Conservation (phyloP, 768 basidiomycete species). For the Termitomyces sp. region DNA sequence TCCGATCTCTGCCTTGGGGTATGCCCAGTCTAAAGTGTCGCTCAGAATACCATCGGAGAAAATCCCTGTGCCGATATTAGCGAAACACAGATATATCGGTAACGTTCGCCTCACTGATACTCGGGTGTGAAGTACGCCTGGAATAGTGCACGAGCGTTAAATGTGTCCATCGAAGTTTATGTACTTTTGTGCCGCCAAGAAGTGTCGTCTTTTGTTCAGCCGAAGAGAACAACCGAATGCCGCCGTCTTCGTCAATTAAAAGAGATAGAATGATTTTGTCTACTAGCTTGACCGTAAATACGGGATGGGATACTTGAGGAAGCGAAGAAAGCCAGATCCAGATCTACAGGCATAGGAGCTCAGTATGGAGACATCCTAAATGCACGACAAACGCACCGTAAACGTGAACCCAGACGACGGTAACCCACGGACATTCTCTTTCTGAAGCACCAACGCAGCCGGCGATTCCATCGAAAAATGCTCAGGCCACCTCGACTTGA, state of each 20-base stretch:
- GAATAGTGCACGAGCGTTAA: slow-evolving; percentile 63
- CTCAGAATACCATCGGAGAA: slow-evolving; percentile 69
- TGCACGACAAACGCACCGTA: slow-evolving; percentile 40
- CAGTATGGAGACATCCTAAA: background rate
- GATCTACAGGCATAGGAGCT: slow-evolving; percentile 24
- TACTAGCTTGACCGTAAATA: slow-evolving; percentile 32
- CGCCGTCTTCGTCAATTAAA: slow-evolving; percentile 49
- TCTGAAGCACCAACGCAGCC: slow-evolving; percentile 44
- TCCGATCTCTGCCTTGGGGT: slow-evolving; percentile 47
- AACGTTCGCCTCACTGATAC: slow-evolving; percentile 43
- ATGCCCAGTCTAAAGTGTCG: slow-evolving; percentile 58
- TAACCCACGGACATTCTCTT: slow-evolving; percentile 45
- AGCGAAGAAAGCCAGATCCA: slow-evolving; percentile 45
- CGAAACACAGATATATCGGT: background rate
- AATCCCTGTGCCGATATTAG: slow-evolving; percentile 39
- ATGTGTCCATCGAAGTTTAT: slow-evolving; percentile 68
- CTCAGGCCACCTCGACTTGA: slow-evolving; percentile 74
- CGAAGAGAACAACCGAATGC: slow-evolving; percentile 41
- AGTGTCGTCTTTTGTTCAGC: slow-evolving; percentile 32
- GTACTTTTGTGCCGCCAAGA: slow-evolving; percentile 42
- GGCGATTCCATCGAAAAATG: slow-evolving; percentile 66
- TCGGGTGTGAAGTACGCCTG: slow-evolving; percentile 46
- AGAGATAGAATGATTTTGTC: slow-evolving; percentile 35
- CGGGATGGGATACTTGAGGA: slow-evolving; percentile 26
- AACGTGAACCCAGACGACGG: slow-evolving; percentile 66